A percentile compares a stretch with the other conserved stretches of the same genome.
phyloP scores from a whole-genome alignment of 371 early-diverging fungal species.

The Fennellomyces sp. region DNA sequence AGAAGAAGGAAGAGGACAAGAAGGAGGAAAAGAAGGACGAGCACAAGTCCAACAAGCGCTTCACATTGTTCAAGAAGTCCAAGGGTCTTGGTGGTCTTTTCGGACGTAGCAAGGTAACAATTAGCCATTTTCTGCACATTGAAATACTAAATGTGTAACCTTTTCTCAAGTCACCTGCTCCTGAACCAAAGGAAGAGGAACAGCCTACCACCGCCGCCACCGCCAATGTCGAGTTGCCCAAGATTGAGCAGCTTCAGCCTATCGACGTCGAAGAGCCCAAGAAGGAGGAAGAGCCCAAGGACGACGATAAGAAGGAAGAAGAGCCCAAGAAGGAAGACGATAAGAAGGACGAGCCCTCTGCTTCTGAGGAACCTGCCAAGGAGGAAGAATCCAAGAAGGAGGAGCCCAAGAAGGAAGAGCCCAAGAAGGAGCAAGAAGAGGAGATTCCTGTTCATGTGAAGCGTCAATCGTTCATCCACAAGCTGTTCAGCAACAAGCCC shows the following conservation, averaged over 20 bases:
- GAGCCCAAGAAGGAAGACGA: neutral
- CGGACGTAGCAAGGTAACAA: slow-evolving; percentile 8
- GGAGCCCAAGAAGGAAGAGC: neutral
- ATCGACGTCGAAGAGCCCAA: slow-evolving; percentile 10
- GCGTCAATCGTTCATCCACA: slow-evolving; percentile 15
- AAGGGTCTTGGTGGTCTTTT: slow-evolving; percentile 16
- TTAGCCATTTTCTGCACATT: neutral
- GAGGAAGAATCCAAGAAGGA: slow-evolving; percentile 4
- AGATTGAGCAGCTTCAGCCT: slow-evolving; percentile 15
- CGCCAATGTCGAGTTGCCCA: slow-evolving; percentile 5
- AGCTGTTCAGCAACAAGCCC: slow-evolving; percentile 9
- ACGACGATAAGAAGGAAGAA: neutral
- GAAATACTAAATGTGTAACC: neutral
- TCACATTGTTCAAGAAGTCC: slow-evolving; percentile 11
- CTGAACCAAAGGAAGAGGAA: slow-evolving; percentile 8
- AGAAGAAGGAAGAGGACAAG: neutral
- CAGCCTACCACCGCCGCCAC: slow-evolving; percentile 5
- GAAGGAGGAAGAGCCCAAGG: slow-evolving; percentile 12
- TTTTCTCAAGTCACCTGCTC: neutral
- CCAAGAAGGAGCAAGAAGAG: no score
- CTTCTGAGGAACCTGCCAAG: neutral
- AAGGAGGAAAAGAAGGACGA: neutral
- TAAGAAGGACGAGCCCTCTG: slow-evolving; percentile 2
- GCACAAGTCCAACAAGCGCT: slow-evolving; percentile 2
- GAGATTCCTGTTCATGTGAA: slow-evolving; percentile 2